Evolutionary conservation across 2,329 filamentous ascomycete species (phyloP).

Genomic region (Simplicillium aogashimaense): DNA sequence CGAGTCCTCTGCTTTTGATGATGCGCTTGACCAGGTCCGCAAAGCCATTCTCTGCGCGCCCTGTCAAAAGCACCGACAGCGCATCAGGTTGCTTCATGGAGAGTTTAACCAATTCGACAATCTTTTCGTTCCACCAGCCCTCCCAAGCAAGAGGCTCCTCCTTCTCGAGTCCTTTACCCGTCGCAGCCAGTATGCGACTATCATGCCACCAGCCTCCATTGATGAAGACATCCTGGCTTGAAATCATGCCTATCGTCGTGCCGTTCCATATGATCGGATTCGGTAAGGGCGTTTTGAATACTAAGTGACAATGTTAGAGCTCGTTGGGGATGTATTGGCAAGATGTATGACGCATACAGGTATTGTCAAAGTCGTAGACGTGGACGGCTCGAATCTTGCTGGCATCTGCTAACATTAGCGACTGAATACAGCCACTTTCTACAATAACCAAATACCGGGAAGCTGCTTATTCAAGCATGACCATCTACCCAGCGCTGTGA

Average conservation of each 20-base stretch:
- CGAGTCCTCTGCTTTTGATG: conserved; percentile 62
- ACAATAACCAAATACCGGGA: conserved; percentile 41
- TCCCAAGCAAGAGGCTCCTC: conserved; percentile 81
- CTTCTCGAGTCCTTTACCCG: conserved; percentile 69
- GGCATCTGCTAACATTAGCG: conserved; percentile 31
- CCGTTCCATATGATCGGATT: conserved; percentile 82
- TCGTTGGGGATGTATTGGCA: conserved; percentile 2
- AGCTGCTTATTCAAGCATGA: conserved; percentile 66
- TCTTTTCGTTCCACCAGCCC: conserved; percentile 94
- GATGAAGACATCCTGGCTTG: conserved; percentile 64
- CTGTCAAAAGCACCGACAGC: conserved; percentile 78
- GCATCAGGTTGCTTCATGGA: conserved; percentile 79
- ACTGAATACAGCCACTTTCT: conserved; percentile 5
- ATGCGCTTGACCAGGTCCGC: conserved; percentile 74
- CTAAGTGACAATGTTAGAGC: conserved; percentile 28
- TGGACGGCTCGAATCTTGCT: conserved; percentile 71
- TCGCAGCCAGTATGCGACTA: conserved; percentile 71
- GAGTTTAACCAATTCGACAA: conserved; percentile 69
- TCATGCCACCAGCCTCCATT: conserved; percentile 98
- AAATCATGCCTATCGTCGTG: conserved; percentile 65
- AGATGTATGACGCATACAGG: conserved; percentile 43
- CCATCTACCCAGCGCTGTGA: conserved; percentile 75
- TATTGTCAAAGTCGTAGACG: conserved; percentile 98
- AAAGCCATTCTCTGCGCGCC: conserved; percentile 70
- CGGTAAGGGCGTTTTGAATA: conserved; percentile 85